phyloP scores from a whole-genome alignment of 148 eudicot species.

The Amaranthus cruentus region DNA sequence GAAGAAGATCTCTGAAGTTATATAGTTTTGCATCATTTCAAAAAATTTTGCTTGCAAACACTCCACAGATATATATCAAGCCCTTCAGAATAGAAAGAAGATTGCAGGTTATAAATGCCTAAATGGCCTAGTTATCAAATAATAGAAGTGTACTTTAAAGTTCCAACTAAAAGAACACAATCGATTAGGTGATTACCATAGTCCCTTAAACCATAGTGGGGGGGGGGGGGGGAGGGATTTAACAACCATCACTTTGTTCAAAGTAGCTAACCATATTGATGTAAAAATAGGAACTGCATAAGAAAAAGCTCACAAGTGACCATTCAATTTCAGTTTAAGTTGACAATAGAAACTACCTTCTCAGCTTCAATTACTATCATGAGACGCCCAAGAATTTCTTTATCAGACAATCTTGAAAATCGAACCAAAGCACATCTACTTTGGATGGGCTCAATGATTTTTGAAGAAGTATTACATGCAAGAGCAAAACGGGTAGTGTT shows the following conservation, averaged over 20 bases:
- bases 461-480: slow-evolving; percentile 91
- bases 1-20: not conserved
- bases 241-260: not conserved
- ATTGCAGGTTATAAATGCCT: not conserved
- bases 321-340: not conserved
- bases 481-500: slow-evolving; percentile 95
- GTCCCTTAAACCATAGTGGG: not conserved
- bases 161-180: not conserved
- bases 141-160: not conserved
- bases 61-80: not conserved
- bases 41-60: not conserved
- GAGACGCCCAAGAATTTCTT: slow-evolving; percentile 95
- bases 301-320: not conserved
- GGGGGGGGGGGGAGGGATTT: not conserved
- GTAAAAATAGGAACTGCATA: not conserved
- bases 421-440: slow-evolving; percentile 99
- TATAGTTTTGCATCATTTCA: too few species aligned
- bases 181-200: not conserved
- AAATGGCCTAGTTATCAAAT: not conserved
- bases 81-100: not conserved
- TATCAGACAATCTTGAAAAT: slow-evolving; percentile 86
- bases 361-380: slow-evolving; percentile 85
- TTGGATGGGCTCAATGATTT: slow-evolving; percentile 95
- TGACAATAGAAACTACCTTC: slow-evolving; percentile 39
- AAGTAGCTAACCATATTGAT: not conserved